Evolutionary conservation across 1,139 yeast species (phyloP).

Genomic region (Eremothecium cymbalariae): DNA sequence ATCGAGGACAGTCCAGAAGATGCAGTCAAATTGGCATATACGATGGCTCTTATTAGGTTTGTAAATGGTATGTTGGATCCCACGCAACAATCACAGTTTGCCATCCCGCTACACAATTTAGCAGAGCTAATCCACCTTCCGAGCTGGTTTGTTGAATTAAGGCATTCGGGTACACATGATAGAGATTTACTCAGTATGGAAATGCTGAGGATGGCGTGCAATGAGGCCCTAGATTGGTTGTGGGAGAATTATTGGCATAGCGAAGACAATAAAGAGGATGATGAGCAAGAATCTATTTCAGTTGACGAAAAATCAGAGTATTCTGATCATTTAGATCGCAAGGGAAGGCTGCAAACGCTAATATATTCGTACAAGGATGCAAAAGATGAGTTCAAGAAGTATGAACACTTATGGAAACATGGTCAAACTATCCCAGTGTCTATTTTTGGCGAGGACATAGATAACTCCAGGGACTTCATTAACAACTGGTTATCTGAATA

Average conservation of each 20-base stretch:
- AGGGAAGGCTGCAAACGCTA: neutral
- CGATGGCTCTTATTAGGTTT: constrained; percentile 76
- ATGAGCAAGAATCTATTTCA: constrained; percentile 25
- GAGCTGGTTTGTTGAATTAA: constrained; percentile 73
- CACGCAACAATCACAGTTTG: constrained; percentile 67
- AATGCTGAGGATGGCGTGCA: constrained; percentile 50
- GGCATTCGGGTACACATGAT: constrained; percentile 93
- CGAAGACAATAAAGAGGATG: constrained; percentile 20
- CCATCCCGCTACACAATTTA: constrained; percentile 66
- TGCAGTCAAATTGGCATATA: constrained; percentile 17
- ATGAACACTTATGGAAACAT: constrained; percentile 9
- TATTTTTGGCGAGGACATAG: constrained; percentile 9
- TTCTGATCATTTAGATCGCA: neutral
- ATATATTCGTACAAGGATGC: constrained; percentile 1
- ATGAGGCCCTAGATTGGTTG: constrained; percentile 68
- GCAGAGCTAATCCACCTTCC: constrained; percentile 71
- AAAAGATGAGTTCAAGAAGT: constrained; percentile 5
- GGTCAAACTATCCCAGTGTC: constrained; percentile 6
- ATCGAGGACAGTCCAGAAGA: constrained; percentile 18
- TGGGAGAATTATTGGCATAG: constrained; percentile 65
- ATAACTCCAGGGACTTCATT: constrained; percentile 13
- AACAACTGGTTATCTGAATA: constrained; percentile 14
- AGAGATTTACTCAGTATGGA: constrained; percentile 57
- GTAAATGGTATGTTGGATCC: constrained; percentile 92
- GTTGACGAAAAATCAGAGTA: constrained; percentile 24